Base-by-base conservation (phyloP, 2,329 filamentous ascomycete genomes). In the Dothiorella sarmentorum region DNA sequence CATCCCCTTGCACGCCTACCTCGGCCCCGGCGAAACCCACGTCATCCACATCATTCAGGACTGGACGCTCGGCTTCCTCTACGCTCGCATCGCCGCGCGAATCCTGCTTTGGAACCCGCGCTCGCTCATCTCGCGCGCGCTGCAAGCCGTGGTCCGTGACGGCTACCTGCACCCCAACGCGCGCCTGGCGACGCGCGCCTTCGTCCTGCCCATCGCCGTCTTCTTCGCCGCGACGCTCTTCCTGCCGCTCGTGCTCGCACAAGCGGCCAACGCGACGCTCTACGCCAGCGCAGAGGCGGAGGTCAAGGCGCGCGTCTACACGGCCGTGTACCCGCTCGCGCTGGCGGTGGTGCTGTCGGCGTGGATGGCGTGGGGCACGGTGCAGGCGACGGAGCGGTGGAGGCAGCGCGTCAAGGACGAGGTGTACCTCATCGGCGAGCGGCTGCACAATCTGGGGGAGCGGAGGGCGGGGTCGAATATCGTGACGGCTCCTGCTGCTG, bases 381-480 rank as follows among this genome's bases (percentile, higher is more conserved):
- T 76, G 1, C 75, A 81, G 44, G 82, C 90, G 55, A 82, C 94
- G 53, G 82, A 83, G 45, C 78, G 84, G 18, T 97, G 93, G 92
- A 85, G 89, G 66, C 80, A 86, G 59, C 84, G 87, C 60, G 91
- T 99, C 45, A 81, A 91, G 37, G 95, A 99, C 71, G 95, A 99
- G 74, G 92, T 96, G 0, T 99, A 99, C 71, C 78, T 99, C 43
- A 94, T 97, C 68, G 94, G 94, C 2, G 93, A 99, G 76, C 79
- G 92, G 61, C 75, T 99, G 68, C 95, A 99, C 76, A 99, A 99
- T 72, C 96, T 97, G 74, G 90, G 91, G 2, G 86, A 88, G 69
- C 76, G 65, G 65, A 73, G 63, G 60, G 69, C 71, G 0, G 49
- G 49, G 15, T 38, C 35, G n/a, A 29, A 29, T 7, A 37, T 53